Evolutionary conservation across 2,329 filamentous ascomycete species (phyloP).

Genomic region (Xylariales sp.): DNA sequence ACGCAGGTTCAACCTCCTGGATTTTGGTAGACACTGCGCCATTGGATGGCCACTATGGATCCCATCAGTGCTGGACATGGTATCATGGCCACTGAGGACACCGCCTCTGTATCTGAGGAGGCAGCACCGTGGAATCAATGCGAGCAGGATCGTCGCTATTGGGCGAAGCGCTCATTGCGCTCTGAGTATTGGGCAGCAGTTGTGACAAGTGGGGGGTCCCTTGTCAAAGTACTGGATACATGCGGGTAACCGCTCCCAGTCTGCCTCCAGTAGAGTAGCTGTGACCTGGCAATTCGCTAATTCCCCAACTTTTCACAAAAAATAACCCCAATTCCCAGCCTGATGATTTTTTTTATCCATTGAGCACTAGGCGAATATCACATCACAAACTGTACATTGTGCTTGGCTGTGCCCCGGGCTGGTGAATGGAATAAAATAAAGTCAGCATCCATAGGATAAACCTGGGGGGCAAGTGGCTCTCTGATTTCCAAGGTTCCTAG

Average conservation of each 20-base stretch:
- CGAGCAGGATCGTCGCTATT: conserved; percentile 4
- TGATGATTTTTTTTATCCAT: conserved; percentile 21
- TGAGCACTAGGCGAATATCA: conserved; percentile 15
- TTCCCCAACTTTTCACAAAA: conserved; percentile 25
- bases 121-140: conserved; percentile 8
- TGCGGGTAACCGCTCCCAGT: background rate
- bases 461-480: too few species aligned
- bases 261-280: conserved; percentile 1
- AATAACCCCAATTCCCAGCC: conserved; percentile 20
- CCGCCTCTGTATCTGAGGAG: conserved; percentile 2
- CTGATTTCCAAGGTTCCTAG: background rate
- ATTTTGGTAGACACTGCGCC: conserved; percentile 4
- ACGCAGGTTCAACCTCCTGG: conserved; percentile 3
- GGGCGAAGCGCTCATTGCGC: conserved; percentile 7
- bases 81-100: conserved; percentile 6
- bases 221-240: conserved; percentile 7
- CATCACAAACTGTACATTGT: conserved; percentile 25
- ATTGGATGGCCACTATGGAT: conserved; percentile 7
- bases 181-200: conserved; percentile 4
- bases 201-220: conserved; percentile 6
- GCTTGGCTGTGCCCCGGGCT: conserved; percentile 8
- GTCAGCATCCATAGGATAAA: background rate
- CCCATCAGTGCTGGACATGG: conserved; percentile 2
- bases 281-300: conserved; percentile 10
- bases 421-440: conserved; percentile 5